These are phyloP conservation scores for Phytophthora megakarya DNA, from an alignment of 352 stramenopile species.

Conservation along the genomic window DNA sequence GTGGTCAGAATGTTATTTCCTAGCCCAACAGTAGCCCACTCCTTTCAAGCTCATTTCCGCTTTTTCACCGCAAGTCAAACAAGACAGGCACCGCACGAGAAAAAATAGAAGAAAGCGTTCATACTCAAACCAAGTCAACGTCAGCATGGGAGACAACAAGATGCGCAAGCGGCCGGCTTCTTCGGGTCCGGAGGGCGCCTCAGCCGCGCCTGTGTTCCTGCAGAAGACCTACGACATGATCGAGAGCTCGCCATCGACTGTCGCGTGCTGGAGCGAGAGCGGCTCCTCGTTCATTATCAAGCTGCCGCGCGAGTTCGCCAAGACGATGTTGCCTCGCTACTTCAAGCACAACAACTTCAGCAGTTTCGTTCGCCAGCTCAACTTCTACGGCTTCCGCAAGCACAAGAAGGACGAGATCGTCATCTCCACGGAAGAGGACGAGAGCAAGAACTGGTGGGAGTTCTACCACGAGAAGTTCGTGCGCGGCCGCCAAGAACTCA, in stretches of 20 bases:
- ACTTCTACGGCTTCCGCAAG: conserved; percentile 95
- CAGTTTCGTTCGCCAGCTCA: conserved; percentile 93
- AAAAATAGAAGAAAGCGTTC: conserved; percentile 37
- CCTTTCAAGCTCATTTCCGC: conserved; percentile 34
- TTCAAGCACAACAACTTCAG: conserved; percentile 97
- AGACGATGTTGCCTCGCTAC: conserved; percentile 90
- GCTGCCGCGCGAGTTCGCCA: conserved; percentile 91
- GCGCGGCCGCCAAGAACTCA: conserved; percentile 81
- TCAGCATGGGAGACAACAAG: conserved; percentile 41
- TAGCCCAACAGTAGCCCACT: conserved; percentile 5
- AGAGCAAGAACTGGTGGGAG: conserved; percentile 90
- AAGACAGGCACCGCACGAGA: conserved; percentile 3
- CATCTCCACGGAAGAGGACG: conserved; percentile 71
- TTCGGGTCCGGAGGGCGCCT: conserved; percentile 14
- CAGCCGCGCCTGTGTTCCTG: conserved; percentile 81
- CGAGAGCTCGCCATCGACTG: conserved; percentile 75
- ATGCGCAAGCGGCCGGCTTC: conserved; percentile 37
- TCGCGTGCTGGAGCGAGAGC: conserved; percentile 83
- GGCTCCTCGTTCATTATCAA: conserved; percentile 93
- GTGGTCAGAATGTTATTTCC: conserved; percentile 29
- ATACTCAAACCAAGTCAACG: conserved; percentile 25
- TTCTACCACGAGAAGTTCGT: conserved; percentile 93
- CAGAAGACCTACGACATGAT: conserved; percentile 96
- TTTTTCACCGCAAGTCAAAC: conserved; percentile 20
- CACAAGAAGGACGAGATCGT: conserved; percentile 92